Evolutionary conservation across 1,284 basidiomycete species (phyloP).

Genomic region (Leccinum angustisporum): DNA sequence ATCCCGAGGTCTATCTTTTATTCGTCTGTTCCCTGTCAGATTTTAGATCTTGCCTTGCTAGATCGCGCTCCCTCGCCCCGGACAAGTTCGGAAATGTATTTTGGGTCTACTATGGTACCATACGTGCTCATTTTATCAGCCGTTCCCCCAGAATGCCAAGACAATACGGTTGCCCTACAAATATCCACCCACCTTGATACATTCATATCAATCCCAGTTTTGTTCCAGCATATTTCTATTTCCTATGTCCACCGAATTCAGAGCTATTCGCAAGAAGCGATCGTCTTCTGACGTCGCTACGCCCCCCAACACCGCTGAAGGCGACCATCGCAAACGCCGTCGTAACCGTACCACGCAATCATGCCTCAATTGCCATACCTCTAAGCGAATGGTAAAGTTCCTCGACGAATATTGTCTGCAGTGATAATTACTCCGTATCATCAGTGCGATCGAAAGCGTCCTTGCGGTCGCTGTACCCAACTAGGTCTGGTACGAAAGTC

Average conservation of each 20-base stretch:
- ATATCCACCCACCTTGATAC: constrained; percentile 19
- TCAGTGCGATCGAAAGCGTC: constrained; percentile 71
- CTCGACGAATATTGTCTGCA: constrained; percentile 1
- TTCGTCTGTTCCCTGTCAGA: constrained; percentile 14
- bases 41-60: constrained; percentile 6
- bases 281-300: constrained; percentile 17
- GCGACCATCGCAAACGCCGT: constrained; percentile 55
- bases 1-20: constrained; percentile 15
- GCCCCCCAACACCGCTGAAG: constrained; percentile 28
- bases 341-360: constrained; percentile 67
- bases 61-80: constrained; percentile 16
- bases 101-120: constrained; percentile 11
- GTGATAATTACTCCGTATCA: neutral
- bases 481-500: constrained; percentile 55
- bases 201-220: constrained; percentile 3
- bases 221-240: constrained; percentile 1
- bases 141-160: constrained; percentile 26
- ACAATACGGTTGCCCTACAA: constrained; percentile 21
- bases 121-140: neutral
- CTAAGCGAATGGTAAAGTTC: constrained; percentile 75
- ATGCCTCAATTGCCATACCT: constrained; percentile 70
- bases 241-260: constrained; percentile 30
- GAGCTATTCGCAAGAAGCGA: constrained; percentile 30
- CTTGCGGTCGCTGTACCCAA: constrained; percentile 73
- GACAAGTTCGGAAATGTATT: constrained; percentile 13